phyloP scores from a whole-genome alignment of 148 eudicot species.

The Suaeda aralocaspica region DNA sequence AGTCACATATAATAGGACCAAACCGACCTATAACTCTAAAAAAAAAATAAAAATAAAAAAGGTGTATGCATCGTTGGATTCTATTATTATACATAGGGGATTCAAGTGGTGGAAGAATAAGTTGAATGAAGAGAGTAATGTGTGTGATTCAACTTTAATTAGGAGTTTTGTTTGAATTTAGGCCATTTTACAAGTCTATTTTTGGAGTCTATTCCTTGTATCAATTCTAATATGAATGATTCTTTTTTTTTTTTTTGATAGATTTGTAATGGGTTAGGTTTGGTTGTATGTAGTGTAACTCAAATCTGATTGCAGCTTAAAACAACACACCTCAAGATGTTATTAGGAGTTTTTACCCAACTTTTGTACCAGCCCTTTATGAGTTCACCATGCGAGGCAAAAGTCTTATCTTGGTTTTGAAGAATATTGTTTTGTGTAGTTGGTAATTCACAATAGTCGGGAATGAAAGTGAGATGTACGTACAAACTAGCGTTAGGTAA shows the following conservation, averaged over 20 bases:
- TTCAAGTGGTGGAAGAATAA: constrained; percentile 12
- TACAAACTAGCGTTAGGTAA: neutral
- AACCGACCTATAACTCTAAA: constrained; percentile 21
- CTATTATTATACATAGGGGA: neutral
- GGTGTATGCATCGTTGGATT: neutral
- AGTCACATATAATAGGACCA: constrained; percentile 17
- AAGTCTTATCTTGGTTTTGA: no score
- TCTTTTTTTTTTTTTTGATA: neutral
- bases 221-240: neutral
- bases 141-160: constrained; percentile 11
- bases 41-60: no score
- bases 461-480: no score
- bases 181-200: neutral
- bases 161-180: constrained; percentile 7
- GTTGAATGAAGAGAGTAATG: neutral
- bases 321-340: no score
- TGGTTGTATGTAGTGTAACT: no score
- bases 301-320: no score
- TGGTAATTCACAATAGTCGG: no score
- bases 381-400: no score
- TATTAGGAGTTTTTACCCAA: no score
- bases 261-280: no score
- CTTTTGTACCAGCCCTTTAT: no score
- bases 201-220: constrained; percentile 14
- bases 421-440: no score